phyloP scores from a whole-genome alignment of 2,329 filamentous ascomycete genomes.

The Alternaria sp. region DNA sequence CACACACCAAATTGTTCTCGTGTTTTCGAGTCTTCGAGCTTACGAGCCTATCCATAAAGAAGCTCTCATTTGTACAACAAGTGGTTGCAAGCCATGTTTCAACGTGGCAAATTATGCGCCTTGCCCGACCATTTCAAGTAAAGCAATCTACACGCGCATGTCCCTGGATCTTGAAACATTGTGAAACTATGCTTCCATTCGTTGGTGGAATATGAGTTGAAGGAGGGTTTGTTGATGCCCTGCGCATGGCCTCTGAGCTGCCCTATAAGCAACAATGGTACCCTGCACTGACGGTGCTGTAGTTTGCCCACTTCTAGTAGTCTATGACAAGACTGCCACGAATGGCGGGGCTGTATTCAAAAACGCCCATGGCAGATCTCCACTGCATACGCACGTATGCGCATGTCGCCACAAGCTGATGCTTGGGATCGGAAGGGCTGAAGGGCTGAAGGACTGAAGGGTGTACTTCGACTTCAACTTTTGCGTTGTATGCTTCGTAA shows the following conservation, averaged over 20 bases:
- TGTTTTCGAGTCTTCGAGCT: neutral
- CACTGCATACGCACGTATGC: neutral
- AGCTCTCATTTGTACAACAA: neutral
- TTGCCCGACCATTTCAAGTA: conserved; percentile 7
- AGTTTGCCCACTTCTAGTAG: neutral
- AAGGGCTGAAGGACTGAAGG: conserved; percentile 13
- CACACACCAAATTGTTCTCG: neutral
- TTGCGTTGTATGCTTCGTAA: neutral
- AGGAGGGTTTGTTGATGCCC: neutral
- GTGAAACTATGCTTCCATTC: neutral
- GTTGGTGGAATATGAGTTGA: neutral
- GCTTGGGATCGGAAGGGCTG: neutral
- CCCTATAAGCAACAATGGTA: neutral
- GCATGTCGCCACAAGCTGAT: conserved; percentile 1
- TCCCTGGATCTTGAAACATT: conserved; percentile 12
- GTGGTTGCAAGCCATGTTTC: neutral
- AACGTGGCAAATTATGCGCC: neutral
- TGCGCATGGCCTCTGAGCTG: neutral
- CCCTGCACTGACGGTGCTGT: neutral
- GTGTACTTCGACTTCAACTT: conserved; percentile 8
- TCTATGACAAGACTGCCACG: neutral
- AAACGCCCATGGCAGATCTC: neutral
- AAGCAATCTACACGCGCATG: conserved; percentile 2
- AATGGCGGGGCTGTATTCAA: neutral
- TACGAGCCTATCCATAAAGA: neutral